Base-by-base conservation (phyloP, 768 basidiomycete species). In the Leccinum sublutescens region DNA sequence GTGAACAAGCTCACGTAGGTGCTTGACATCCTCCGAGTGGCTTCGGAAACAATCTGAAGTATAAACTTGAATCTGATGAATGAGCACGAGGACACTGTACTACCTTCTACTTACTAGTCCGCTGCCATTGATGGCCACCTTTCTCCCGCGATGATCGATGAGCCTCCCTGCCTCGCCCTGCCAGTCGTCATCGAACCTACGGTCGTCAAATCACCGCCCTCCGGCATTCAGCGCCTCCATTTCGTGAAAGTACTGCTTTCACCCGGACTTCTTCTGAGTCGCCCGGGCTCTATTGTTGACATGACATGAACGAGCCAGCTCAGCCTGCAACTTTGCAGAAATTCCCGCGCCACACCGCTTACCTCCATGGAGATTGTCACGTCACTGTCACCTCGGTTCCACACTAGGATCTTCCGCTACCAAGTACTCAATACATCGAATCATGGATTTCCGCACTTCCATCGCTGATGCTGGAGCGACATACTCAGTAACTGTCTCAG, bases 1-100 rank as follows among this genome's bases (percentile, higher is more conserved):
- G n/a, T 9, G 47, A 57, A 29, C 62, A 38, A 31, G 61, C 33
- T 61, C 59, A 61, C 12, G 25, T 17, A 21, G 17, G 25, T 27
- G 21, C 8, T 49, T 49, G 48, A 27, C 21, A 49, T 12, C 48
- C 25, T 27, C 48, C 15, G 48, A 15, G 15, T 15, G 25, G 1
- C 14, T 50, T n/a, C 2, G 25, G 14, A 12, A 25, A 27, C 25
- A 50, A 50, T 31, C 49, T 7, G 36, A 29, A 3, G 9, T 2
- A 34, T 23, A 17, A 21, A 25, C 21, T 25, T 25, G 17, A 21
- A 57, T 9, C 17, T 31, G n/a, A 55, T 55, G 25, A n/a, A 50
- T 17, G 25, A 21, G 15, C 45, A 23, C 2, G 45, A 43, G 9
- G n/a, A 23, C 23, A 23, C 23, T 19, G 6, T 34, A 19, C 23